phyloP scores from a whole-genome alignment of 805 yeast genomes.

The Candida ficus region DNA sequence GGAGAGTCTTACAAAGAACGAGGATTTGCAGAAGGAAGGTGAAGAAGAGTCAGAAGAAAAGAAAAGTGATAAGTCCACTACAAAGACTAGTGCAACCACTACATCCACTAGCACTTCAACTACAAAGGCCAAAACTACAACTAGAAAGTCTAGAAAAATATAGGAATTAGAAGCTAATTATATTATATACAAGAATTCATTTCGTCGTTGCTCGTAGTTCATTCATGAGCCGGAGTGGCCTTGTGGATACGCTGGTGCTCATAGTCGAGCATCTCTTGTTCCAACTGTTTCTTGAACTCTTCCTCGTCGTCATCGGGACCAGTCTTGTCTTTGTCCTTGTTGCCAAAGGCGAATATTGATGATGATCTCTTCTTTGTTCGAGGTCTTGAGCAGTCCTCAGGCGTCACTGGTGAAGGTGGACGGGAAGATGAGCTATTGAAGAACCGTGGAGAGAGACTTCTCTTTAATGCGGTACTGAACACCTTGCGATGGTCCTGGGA shows the following conservation, averaged over 20 bases:
- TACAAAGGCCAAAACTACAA: background rate
- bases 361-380: background rate
- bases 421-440: constrained; percentile 1
- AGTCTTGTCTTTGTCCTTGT: background rate
- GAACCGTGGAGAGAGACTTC: constrained; percentile 21
- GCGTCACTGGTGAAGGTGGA: constrained; percentile 1
- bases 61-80: background rate
- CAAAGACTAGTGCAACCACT: background rate
- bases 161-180: background rate
- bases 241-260: constrained; percentile 17
- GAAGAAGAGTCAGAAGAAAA: background rate
- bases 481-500: constrained; percentile 9
- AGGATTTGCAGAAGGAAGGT: no score
- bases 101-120: background rate
- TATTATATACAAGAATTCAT: background rate
- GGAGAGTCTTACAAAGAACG: no score
- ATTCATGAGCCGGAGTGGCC: background rate
- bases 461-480: constrained; percentile 14
- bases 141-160: background rate
- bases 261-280: constrained; percentile 19
- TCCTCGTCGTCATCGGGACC: constrained; percentile 15
- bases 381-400: background rate
- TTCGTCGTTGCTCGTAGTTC: background rate
- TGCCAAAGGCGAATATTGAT: background rate
- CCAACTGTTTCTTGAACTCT: constrained; percentile 20